phyloP scores from a whole-genome alignment of 2,329 filamentous ascomycete species.

The Torrubiella hemipterigena region DNA sequence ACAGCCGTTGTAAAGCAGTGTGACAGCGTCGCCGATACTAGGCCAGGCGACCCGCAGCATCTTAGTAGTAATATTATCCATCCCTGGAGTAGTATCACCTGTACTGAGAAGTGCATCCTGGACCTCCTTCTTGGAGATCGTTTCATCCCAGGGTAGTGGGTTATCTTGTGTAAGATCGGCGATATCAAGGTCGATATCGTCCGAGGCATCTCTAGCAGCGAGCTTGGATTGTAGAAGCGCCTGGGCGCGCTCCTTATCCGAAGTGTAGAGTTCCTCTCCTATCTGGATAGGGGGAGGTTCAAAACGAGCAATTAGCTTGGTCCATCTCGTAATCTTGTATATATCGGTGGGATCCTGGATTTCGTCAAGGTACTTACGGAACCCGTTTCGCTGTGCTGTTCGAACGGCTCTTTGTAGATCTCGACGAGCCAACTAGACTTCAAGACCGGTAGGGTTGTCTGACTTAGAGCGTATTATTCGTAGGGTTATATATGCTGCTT shows the following conservation, averaged over 20 bases:
- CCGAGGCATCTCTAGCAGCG: conserved; percentile 5
- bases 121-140: conserved; percentile 9
- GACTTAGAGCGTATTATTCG: neutral
- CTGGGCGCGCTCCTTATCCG: conserved; percentile 8
- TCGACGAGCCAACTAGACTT: conserved; percentile 1
- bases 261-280: conserved; percentile 1
- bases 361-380: neutral
- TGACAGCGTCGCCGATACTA: conserved; percentile 1
- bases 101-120: conserved; percentile 8
- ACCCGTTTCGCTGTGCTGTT: neutral
- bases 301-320: neutral
- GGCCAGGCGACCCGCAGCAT: conserved; percentile 7
- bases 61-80: conserved; percentile 10
- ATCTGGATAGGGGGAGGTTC: neutral
- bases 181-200: conserved; percentile 9
- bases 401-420: conserved; percentile 1
- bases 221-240: conserved; percentile 9
- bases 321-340: conserved; percentile 2
- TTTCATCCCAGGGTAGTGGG: conserved; percentile 7
- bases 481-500: neutral
- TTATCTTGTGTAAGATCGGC: conserved; percentile 3
- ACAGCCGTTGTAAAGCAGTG: conserved; percentile 3
- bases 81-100: conserved; percentile 10
- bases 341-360: neutral
- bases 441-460: neutral